These are phyloP conservation scores for Pontederia crassipes DNA, from an alignment of 176 grass and related monocot species.

Conservation along the genomic window DNA sequence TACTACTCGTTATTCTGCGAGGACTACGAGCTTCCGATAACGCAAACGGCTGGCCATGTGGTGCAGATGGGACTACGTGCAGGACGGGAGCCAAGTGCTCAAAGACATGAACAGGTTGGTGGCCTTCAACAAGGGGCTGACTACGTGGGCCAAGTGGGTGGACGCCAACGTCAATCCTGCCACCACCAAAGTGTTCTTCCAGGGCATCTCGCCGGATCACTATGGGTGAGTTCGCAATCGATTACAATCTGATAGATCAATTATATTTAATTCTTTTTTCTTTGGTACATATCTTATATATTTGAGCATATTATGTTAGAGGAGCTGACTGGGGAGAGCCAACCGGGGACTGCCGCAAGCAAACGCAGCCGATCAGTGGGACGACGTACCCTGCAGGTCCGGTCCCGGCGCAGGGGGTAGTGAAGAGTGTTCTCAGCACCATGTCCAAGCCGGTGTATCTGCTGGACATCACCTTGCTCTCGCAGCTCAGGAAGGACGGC, in stretches of 20 bases:
- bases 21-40: too few species aligned
- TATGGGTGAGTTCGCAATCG: constrained; percentile 32
- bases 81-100: constrained; percentile 24
- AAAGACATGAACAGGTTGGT: constrained; percentile 37
- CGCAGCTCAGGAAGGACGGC: constrained; percentile 28
- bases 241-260: too few species aligned
- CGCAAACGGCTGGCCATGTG: too few species aligned
- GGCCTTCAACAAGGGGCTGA: constrained; percentile 40
- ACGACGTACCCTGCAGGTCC: constrained; percentile 2
- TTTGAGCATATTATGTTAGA: background rate
- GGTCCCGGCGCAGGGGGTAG: constrained; percentile 31
- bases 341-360: constrained; percentile 3
- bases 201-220: constrained; percentile 55
- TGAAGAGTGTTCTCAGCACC: constrained; percentile 23
- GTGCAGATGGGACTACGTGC: constrained; percentile 46
- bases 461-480: constrained; percentile 61
- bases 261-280: too few species aligned
- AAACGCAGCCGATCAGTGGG: constrained; percentile 32
- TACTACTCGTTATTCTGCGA: background rate
- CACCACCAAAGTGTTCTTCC: constrained; percentile 44
- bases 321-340: constrained; percentile 3
- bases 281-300: too few species aligned
- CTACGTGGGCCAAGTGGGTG: constrained; percentile 41
- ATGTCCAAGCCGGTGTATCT: constrained; percentile 44
- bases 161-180: constrained; percentile 17